phyloP scores from a whole-genome alignment of 2,329 filamentous ascomycete genomes.

The Penicillium sp. region DNA sequence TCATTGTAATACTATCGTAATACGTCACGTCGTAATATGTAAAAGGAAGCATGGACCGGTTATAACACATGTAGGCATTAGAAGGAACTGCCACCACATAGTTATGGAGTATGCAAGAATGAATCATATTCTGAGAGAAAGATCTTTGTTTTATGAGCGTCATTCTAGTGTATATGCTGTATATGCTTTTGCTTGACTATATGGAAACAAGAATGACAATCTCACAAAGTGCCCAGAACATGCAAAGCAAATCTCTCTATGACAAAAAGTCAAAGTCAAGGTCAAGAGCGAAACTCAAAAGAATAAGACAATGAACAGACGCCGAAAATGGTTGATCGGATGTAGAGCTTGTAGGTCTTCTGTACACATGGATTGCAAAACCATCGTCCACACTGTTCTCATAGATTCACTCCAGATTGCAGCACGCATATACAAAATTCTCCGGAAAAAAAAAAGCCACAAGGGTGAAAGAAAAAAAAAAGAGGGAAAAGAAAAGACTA shows the following conservation, averaged over 20 bases:
- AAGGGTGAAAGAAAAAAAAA: not conserved
- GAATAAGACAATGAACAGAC: not conserved
- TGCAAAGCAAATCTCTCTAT: not conserved
- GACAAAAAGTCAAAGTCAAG: not conserved
- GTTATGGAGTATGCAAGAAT: not conserved
- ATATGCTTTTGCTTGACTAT: not conserved
- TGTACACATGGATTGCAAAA: not conserved
- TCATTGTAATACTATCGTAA: too few relatives aligned
- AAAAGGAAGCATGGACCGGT: not conserved
- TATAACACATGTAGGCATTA: not conserved
- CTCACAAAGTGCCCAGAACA: not conserved
- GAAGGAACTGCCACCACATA: not conserved
- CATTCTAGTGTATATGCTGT: not conserved
- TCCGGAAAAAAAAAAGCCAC: not conserved
- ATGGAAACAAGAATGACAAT: not conserved
- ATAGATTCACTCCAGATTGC: constrained; percentile 16
- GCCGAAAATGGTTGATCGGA: constrained; percentile 6
- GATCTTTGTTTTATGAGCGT: not conserved
- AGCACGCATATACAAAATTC: constrained; percentile 15
- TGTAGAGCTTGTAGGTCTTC: not conserved
- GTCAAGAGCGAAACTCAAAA: not conserved
- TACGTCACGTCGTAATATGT: not conserved
- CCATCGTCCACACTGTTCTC: constrained; percentile 9
- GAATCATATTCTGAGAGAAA: not conserved
- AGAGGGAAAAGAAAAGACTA: not conserved